These are phyloP conservation scores for Globisporangium cylindrosporum DNA, from an alignment of 352 stramenopile genomes.

Conservation along the genomic window DNA sequence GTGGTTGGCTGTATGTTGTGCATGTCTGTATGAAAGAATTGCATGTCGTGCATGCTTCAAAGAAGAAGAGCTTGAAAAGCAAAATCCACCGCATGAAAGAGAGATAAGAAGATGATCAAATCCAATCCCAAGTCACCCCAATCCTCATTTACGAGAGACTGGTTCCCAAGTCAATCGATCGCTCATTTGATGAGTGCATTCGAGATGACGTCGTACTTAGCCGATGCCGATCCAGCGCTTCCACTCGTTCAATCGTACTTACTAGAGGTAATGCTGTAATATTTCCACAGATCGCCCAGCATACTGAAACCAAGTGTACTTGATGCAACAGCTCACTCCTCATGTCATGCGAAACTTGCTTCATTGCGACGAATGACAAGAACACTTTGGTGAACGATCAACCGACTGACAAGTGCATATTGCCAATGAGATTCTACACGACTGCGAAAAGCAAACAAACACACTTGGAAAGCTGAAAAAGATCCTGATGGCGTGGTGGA, in stretches of 20 bases:
- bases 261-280: background rate
- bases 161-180: background rate
- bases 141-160: background rate
- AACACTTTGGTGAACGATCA: background rate
- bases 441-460: background rate
- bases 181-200: too few species aligned
- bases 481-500: background rate
- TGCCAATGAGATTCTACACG: background rate
- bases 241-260: constrained; percentile 5
- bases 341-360: background rate
- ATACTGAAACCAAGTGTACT: constrained; percentile 4
- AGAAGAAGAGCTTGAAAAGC: background rate
- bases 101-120: background rate
- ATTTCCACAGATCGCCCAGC: constrained; percentile 5
- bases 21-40: constrained; percentile 7
- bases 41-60: background rate
- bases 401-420: background rate
- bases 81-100: background rate
- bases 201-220: constrained; percentile 7
- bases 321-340: too few species aligned
- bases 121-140: background rate
- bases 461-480: background rate
- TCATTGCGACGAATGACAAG: background rate
- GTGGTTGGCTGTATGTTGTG: constrained; percentile 1
- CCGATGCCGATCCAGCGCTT: constrained; percentile 2